phyloP scores from a whole-genome alignment of 2,329 filamentous ascomycete genomes.

The Cercospora brassicicola region DNA sequence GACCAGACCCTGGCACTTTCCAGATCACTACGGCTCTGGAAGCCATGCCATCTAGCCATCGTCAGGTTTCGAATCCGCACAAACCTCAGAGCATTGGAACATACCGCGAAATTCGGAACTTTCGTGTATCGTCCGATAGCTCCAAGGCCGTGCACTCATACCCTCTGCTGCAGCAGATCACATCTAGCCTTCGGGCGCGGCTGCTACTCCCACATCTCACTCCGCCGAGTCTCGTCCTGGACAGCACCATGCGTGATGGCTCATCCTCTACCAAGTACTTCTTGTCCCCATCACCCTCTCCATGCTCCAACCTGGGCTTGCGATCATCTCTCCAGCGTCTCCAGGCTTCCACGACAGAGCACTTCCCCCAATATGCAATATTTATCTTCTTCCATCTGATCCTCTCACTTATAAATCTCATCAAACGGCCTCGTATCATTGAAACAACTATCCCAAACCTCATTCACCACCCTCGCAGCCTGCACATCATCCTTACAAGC shows the following conservation, averaged over 20 bases:
- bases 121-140: neutral
- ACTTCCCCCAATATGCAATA: neutral
- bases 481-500: conserved; percentile 82
- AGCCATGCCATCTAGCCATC: neutral
- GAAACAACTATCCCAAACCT: conserved; percentile 99
- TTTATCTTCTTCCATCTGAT: neutral
- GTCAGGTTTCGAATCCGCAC: neutral
- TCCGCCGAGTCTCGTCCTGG: neutral
- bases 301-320: neutral
- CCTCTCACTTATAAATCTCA: conserved; percentile 76
- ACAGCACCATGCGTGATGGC: neutral
- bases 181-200: neutral
- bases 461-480: conserved; percentile 83
- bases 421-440: conserved; percentile 92
- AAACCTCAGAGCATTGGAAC: neutral
- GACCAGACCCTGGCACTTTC: neutral
- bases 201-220: neutral
- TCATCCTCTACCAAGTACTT: neutral
- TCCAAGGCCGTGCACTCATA: neutral
- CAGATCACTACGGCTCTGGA: neutral
- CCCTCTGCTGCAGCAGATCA: neutral
- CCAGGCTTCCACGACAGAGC: neutral
- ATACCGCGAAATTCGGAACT: neutral
- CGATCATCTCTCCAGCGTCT: neutral
- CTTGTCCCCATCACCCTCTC: neutral